These are phyloP conservation scores for Wickerhamiella galacta DNA, from an alignment of 805 yeast genomes.

Conservation along the genomic window DNA sequence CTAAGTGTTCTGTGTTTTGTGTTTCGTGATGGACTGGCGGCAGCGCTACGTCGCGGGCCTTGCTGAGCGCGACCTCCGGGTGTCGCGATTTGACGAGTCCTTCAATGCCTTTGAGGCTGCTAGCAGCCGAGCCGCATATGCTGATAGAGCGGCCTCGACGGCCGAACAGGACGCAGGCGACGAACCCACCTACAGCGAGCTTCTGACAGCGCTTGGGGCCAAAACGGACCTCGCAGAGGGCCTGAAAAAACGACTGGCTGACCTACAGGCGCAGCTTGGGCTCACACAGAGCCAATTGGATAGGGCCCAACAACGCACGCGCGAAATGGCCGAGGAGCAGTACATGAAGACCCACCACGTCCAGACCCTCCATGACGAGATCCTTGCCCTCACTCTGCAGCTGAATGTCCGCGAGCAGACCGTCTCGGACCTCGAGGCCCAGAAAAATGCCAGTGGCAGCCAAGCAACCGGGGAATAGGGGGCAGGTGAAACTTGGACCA, in stretches of 20 bases:
- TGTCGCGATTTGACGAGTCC: slow-evolving; percentile 8
- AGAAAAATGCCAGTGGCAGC: no score
- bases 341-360: slow-evolving; percentile 36
- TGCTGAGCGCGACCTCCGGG: slow-evolving; percentile 12
- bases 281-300: slow-evolving; percentile 15
- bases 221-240: slow-evolving; percentile 5
- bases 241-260: slow-evolving; percentile 16
- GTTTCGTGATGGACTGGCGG: slow-evolving; percentile 9
- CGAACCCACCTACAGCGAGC: neutral
- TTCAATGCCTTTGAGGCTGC: slow-evolving; percentile 14
- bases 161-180: neutral
- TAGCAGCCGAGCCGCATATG: slow-evolving; percentile 11
- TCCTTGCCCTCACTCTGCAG: slow-evolving; percentile 44
- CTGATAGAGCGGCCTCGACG: slow-evolving; percentile 1
- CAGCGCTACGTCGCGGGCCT: slow-evolving; percentile 4
- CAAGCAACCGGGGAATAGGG: no score
- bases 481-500: no score
- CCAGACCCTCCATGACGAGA: slow-evolving; percentile 50
- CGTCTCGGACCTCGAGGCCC: slow-evolving; percentile 6
- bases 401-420: slow-evolving; percentile 28
- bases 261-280: slow-evolving; percentile 18
- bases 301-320: slow-evolving; percentile 12
- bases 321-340: slow-evolving; percentile 15
- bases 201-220: neutral
- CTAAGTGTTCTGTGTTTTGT: no score